phyloP scores from a whole-genome alignment of 2,329 filamentous ascomycete genomes.

The Beauveria australis region DNA sequence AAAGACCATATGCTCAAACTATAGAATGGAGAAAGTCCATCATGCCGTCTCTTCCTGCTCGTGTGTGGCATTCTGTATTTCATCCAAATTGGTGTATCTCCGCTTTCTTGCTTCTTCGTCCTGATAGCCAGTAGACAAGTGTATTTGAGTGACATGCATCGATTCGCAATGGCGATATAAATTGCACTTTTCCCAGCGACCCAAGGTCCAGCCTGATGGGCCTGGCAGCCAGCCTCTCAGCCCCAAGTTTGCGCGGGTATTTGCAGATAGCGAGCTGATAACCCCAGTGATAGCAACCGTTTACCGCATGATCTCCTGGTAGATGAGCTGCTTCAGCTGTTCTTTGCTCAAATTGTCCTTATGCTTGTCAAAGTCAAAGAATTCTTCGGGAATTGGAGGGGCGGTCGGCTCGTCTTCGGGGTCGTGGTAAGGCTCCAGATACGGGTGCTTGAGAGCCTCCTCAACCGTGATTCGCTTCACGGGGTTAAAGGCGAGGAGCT shows the following conservation, averaged over 20 bases:
- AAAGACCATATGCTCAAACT: slow-evolving; percentile 6
- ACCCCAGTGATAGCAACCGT: background rate
- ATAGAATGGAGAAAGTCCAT: background rate
- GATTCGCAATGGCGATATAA: background rate
- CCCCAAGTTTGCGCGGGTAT: background rate
- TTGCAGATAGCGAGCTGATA: background rate
- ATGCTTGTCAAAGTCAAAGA: slow-evolving; percentile 99
- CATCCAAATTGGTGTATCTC: slow-evolving; percentile 11
- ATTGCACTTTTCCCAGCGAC: background rate
- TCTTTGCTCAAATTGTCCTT: slow-evolving; percentile 98
- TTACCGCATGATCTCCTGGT: slow-evolving; percentile 82
- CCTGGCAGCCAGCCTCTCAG: background rate
- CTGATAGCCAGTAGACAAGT: background rate
- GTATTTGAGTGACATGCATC: background rate
- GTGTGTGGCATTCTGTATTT: slow-evolving; percentile 6
- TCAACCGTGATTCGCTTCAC: slow-evolving; percentile 98
- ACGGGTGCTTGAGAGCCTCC: slow-evolving; percentile 93
- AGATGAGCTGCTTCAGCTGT: slow-evolving; percentile 94
- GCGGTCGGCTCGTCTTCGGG: slow-evolving; percentile 97
- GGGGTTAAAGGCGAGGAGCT: slow-evolving; percentile 93
- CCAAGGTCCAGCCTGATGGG: slow-evolving; percentile 10
- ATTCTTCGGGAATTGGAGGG: slow-evolving; percentile 93
- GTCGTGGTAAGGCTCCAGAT: slow-evolving; percentile 97
- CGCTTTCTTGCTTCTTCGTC: background rate
- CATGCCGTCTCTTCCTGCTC: slow-evolving; percentile 3